Base-by-base conservation (phyloP, 768 basidiomycete genomes). In the Panus rudis region DNA sequence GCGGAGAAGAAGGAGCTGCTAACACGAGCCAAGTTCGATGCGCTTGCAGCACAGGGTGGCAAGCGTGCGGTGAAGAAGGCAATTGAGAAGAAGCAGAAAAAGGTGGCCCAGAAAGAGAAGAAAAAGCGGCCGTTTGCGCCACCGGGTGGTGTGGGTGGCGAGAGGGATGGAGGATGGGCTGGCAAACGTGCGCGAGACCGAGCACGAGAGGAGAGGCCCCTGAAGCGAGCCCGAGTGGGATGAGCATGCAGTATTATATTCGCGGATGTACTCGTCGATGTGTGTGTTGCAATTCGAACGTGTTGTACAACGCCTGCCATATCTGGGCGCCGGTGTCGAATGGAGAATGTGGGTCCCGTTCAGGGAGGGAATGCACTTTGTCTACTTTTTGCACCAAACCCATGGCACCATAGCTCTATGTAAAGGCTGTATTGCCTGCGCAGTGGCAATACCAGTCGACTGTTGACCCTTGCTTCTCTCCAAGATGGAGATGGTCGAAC, bases 41-140 rank as follows among this genome's bases (percentile, higher is more conserved):
- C 84, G 6, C 70, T 92, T 32, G 81, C 84, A 4, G 72, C 73
- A 14, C 68, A 75, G 43, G 92, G 91, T 4, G 92, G 93, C 6
- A 79, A 77, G 50, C 65, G 71, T 3, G 89, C 90, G 1, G 86
- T 93, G 41, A 88, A 84, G 58, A 92, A 84, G 63, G 88, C 79
- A 4, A 79, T 94, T 22, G 88, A 88, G 53, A 93, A 87, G 73
- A 92, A 81, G 61, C 81, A 87, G 63, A 88, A 78, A 62, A 94
- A 92, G 69, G 67, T 83, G 16, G 73, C 74, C 39, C 88, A 91
- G 62, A 92, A 86, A 62, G 92, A 94, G 70, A 94, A 93, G 65
- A 84, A 78, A 55, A 81, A 75, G 44, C 69, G 90, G 41, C 92
- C 92, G 11, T 83, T 80, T 58, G 57, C 69, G 23, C 55, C 53